Evolutionary conservation across 1,139 yeast genomes (phyloP).

Genomic region (Geotrichum bryndzae): DNA sequence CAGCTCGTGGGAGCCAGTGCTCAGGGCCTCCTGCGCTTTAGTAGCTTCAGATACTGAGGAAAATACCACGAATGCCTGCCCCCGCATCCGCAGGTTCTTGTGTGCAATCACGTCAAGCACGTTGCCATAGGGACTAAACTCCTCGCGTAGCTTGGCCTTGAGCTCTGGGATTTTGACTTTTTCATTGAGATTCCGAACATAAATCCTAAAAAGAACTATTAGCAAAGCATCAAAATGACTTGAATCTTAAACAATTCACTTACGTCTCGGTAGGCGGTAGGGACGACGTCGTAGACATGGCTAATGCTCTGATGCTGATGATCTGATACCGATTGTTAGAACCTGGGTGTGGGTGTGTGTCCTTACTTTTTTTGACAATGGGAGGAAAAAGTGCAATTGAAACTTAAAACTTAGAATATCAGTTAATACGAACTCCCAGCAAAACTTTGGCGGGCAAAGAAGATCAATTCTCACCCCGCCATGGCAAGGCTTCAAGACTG

Average conservation of each 20-base stretch:
- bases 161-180: conserved; percentile 52
- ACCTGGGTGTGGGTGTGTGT: not conserved
- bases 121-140: conserved; percentile 46
- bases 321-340: not conserved
- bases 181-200: conserved; percentile 68
- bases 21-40: conserved; percentile 25
- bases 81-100: conserved; percentile 58
- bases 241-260: not conserved
- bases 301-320: not conserved
- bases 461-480: not conserved
- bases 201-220: conserved; percentile 33
- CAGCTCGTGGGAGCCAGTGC: conserved; percentile 31
- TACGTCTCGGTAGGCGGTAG: conserved; percentile 12
- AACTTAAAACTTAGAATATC: not conserved
- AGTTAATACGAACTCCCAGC: not conserved
- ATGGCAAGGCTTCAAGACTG: not conserved
- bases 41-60: conserved; percentile 44
- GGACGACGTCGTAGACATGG: not conserved
- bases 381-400: not conserved
- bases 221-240: not conserved
- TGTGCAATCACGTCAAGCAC: conserved; percentile 55
- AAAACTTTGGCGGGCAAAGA: not conserved
- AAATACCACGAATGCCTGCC: conserved; percentile 83
- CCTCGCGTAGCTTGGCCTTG: conserved; percentile 39
- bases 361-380: not conserved